Base-by-base conservation (phyloP, 495 filamentous ascomycete species). In the Melanomma pulvis-pyrius region DNA sequence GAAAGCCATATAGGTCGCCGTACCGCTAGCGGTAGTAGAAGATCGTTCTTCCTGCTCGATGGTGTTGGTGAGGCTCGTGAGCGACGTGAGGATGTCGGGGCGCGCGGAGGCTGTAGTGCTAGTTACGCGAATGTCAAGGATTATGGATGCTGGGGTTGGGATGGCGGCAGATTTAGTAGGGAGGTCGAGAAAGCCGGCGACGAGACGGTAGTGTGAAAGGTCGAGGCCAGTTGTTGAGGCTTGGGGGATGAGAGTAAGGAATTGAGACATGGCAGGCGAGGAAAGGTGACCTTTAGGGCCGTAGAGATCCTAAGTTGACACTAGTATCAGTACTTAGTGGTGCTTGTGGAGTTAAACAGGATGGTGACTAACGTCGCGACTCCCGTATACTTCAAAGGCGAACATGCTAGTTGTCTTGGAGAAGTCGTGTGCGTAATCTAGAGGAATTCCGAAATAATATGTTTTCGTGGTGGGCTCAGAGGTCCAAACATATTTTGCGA, bases 401-500 rank as follows among this genome's bases (percentile, higher is more conserved):
- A 73, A 56, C 68, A 73, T 71, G 41, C 44, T 60, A 0, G 69
- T 73, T 29, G 71, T 65, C 32, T 56, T 62, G 15, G 47, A 58
- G 44, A 68, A 60, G 55, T 71, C 63, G 49, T 69, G 44, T 8
- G 56, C 66, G 65, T 74, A 71, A 46, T 71, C 71, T 30, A 69
- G 24, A 11, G 69, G 71, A 32, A 71, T 69, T 12, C 69, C 69
- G 58, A 74, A 74, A 61, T 71, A 71, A 50, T 71, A 74, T 48
- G 71, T 63, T 59, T 65, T 59, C 1, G 69, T 71, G 1, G 64
- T 69, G 22, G 56, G 69, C 29, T 69, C 61, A 4, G 21, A 48
- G 21, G n/a, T 24, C 49, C 47, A 58, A 17, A 71, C 65, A 36
- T 74, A 67, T 17, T 13, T 26, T 34, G 64, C 69, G 26, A 74